A percentile compares a stretch with the other conserved stretches of the same genome.
These are phyloP conservation scores for Phytophthora aleatoria DNA, from an alignment of 352 stramenopile genomes.

Conservation along the genomic window DNA sequence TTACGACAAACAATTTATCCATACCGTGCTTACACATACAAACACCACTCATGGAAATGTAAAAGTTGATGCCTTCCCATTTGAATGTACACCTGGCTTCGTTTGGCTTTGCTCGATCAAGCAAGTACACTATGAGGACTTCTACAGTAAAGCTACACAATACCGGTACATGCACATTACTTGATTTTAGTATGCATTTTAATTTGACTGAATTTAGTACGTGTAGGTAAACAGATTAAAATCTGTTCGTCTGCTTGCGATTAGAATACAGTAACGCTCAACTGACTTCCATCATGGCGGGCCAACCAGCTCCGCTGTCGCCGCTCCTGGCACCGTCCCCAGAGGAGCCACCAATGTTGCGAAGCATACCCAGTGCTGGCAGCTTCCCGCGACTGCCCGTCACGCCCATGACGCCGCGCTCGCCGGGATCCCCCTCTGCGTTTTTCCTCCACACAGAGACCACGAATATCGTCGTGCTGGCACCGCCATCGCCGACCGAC, in stretches of 20 bases:
- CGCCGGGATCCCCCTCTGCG: conserved; percentile 28
- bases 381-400: conserved; percentile 15
- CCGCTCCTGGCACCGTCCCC: conserved; percentile 14
- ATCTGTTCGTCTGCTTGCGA: conserved; percentile 1
- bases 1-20: no score
- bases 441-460: conserved; percentile 39
- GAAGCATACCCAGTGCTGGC: conserved; percentile 3
- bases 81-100: no score
- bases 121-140: not conserved
- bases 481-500: conserved; percentile 24
- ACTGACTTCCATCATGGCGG: conserved; percentile 20
- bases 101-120: not conserved
- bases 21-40: no score
- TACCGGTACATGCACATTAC: not conserved
- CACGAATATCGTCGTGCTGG: conserved; percentile 25
- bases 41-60: no score
- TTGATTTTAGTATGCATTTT: no score
- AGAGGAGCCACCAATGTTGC: conserved; percentile 19
- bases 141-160: no score
- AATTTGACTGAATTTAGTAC: no score
- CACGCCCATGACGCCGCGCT: conserved; percentile 30
- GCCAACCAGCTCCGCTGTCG: not conserved
- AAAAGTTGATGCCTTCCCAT: no score
- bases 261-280: not conserved
- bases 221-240: not conserved